Conservation (phyloP, 2,329 filamentous ascomycete genomes). For the Cytospora piceae region DNA sequence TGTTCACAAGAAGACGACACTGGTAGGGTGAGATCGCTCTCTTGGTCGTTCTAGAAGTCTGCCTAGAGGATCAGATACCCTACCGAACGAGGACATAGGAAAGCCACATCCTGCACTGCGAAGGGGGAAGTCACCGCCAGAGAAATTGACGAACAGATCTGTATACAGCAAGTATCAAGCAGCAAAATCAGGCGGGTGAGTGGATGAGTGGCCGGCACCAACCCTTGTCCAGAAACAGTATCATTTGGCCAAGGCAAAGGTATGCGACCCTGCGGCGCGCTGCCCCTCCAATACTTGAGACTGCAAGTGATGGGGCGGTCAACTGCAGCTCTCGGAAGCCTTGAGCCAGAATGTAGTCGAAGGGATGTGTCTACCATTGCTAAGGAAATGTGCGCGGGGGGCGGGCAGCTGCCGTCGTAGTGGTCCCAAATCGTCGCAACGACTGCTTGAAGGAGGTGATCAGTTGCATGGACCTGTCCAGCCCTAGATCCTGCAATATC, state of each 20-base stretch:
- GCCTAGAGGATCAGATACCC: conserved; percentile 18
- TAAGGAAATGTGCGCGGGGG: conserved; percentile 8
- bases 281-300: not conserved
- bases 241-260: not conserved
- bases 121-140: conserved; percentile 12
- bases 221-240: conserved; percentile 3
- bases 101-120: conserved; percentile 19
- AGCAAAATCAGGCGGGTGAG: not conserved
- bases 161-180: conserved; percentile 3
- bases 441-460: conserved; percentile 1
- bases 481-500: conserved; percentile 21
- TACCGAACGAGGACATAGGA: conserved; percentile 13
- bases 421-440: conserved; percentile 18
- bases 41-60: not conserved
- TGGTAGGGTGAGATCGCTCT: conserved; percentile 20
- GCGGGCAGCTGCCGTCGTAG: conserved; percentile 10
- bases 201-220: conserved; percentile 12
- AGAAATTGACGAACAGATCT: not conserved
- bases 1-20: conserved; percentile 10
- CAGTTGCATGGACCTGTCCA: conserved; percentile 3
- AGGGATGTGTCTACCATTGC: conserved; percentile 7
- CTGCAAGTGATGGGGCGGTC: not conserved
- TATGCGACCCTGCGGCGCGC: conserved; percentile 11
- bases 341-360: conserved; percentile 1
- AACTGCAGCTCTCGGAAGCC: conserved; percentile 1